phyloP scores from a whole-genome alignment of 1,139 yeast species.

The Meyerozyma guilliermondii region DNA sequence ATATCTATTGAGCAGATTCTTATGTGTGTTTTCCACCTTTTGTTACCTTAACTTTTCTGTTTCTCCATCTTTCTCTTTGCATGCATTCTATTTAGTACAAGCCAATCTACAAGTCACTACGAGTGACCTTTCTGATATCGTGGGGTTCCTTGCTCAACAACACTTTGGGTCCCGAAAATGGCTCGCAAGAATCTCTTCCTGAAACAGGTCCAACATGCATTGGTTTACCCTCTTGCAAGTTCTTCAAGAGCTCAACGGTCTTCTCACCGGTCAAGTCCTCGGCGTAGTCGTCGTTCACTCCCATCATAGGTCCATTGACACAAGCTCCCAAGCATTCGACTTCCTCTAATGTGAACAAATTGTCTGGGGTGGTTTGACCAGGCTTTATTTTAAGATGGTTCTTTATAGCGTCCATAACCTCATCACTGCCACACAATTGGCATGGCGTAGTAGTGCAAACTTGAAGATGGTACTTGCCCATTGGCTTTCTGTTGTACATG shows the following conservation, averaged over 20 bases:
- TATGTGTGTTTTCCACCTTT: no score
- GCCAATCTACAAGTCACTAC: slow-evolving; percentile 42
- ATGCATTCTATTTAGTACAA: slow-evolving; percentile 16
- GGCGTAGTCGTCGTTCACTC: slow-evolving; percentile 74
- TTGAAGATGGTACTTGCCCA: slow-evolving; percentile 82
- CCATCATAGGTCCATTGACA: slow-evolving; percentile 88
- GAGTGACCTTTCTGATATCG: slow-evolving; percentile 61
- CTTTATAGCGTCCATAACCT: slow-evolving; percentile 66
- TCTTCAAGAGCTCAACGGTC: slow-evolving; percentile 57
- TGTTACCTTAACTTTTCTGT: neutral
- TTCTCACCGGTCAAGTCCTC: slow-evolving; percentile 77
- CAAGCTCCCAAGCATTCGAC: slow-evolving; percentile 93
- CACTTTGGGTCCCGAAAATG: slow-evolving; percentile 65
- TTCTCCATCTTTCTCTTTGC: neutral
- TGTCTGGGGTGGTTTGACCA: slow-evolving; percentile 76
- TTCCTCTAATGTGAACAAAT: slow-evolving; percentile 76
- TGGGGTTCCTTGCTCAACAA: slow-evolving; percentile 58
- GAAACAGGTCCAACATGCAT: slow-evolving; percentile 64
- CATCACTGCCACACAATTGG: slow-evolving; percentile 80
- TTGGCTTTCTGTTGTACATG: slow-evolving; percentile 84
- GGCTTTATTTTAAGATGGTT: slow-evolving; percentile 61
- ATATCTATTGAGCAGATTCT: no score
- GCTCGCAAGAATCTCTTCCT: slow-evolving; percentile 73
- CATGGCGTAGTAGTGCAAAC: slow-evolving; percentile 92
- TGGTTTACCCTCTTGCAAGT: slow-evolving; percentile 59